Evolutionary conservation across 371 early-diverging fungal genomes (phyloP).

Genomic region (Syncephalastrum sp.): DNA sequence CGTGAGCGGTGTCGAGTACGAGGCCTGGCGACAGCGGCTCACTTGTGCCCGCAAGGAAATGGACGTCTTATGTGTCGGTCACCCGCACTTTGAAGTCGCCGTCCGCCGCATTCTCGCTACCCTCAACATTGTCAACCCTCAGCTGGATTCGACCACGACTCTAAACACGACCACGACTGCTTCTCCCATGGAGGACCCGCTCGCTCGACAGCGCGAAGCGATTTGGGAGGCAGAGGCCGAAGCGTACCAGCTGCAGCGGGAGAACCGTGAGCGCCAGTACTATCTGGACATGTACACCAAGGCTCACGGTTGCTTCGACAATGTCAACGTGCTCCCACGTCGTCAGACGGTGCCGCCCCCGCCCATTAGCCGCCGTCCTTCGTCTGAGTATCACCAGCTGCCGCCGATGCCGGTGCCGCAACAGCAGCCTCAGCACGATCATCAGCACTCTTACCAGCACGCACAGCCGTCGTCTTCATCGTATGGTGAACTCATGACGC

Average conservation of each 20-base stretch:
- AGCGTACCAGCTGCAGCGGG: constrained; percentile 13
- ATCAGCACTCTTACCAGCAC: background rate
- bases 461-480: background rate
- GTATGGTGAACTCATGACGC: constrained; percentile 3
- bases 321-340: constrained; percentile 1
- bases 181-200: constrained; percentile 1
- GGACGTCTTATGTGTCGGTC: constrained; percentile 15
- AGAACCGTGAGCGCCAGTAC: constrained; percentile 12
- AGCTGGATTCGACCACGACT: background rate
- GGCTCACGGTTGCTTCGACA: constrained; percentile 3
- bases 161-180: constrained; percentile 3
- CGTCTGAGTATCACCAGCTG: no score
- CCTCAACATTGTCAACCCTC: background rate
- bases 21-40: constrained; percentile 32
- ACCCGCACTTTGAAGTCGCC: constrained; percentile 21
- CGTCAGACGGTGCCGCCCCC: constrained; percentile 16
- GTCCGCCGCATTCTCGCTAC: constrained; percentile 10
- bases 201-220: constrained; percentile 8
- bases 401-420: background rate
- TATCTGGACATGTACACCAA: constrained; percentile 10
- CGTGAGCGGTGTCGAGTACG: constrained; percentile 59
- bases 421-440: constrained; percentile 7
- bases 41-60: constrained; percentile 25
- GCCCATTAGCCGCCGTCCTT: constrained; percentile 6
- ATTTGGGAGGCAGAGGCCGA: constrained; percentile 8